Conservation (phyloP, 2,329 filamentous ascomycete genomes). For the Aspergillus neoniger region DNA sequence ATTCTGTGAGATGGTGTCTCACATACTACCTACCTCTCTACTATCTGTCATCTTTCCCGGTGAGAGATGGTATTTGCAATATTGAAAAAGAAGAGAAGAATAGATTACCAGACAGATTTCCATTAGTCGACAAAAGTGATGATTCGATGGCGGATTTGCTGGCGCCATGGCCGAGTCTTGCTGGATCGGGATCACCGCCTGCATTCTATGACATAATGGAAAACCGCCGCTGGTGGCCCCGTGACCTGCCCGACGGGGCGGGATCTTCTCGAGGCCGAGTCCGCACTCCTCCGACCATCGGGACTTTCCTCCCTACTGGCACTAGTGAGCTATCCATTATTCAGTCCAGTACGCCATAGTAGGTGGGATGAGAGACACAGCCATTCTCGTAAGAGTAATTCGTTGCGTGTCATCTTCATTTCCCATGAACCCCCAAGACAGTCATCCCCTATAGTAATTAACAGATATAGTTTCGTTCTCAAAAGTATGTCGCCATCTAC, state of each 20-base stretch:
- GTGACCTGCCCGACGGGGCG: conserved; percentile 18
- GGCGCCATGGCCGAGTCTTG: conserved; percentile 3
- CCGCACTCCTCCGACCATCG: background rate
- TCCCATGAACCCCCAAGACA: background rate
- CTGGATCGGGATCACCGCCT: conserved; percentile 17
- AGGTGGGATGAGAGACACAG: background rate
- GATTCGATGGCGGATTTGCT: conserved; percentile 3
- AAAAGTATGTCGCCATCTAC: background rate
- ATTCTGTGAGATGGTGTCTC: background rate
- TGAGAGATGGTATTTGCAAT: too few species aligned
- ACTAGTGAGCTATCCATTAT: too few species aligned
- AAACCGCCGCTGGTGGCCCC: conserved; percentile 18
- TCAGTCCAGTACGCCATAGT: background rate
- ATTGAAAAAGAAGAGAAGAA: too few species aligned
- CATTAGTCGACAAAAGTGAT: conserved; percentile 7
- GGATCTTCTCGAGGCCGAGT: conserved; percentile 6
- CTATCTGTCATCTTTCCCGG: too few species aligned
- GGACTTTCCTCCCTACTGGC: background rate
- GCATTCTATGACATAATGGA: conserved; percentile 30
- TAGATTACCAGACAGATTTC: background rate
- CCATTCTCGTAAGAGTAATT: background rate
- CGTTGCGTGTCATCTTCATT: background rate
- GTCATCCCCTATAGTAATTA: background rate
- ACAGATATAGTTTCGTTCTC: too few species aligned
- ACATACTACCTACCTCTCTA: too few species aligned